phyloP scores from a whole-genome alignment of 306 rosid species.

The Dalbergia cochinchinensis region DNA sequence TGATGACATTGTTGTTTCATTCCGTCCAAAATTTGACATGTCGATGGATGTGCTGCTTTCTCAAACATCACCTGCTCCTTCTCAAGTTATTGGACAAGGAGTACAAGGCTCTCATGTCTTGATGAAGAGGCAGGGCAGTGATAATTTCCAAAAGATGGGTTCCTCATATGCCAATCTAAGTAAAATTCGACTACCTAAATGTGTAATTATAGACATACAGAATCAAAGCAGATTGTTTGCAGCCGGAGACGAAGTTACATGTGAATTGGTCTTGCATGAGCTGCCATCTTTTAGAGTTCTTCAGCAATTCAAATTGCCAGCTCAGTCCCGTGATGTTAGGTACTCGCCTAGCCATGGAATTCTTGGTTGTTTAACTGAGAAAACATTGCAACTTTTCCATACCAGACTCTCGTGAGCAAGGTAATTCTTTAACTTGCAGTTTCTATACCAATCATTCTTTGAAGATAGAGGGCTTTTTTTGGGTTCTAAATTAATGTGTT shows the following conservation, averaged over 20 bases:
- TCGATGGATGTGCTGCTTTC: slow-evolving; percentile 50
- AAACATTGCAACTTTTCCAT: slow-evolving; percentile 67
- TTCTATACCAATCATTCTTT: background rate
- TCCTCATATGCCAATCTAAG: slow-evolving; percentile 63
- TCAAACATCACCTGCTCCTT: slow-evolving; percentile 60
- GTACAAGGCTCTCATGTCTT: slow-evolving; percentile 73
- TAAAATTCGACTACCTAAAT: slow-evolving; percentile 73
- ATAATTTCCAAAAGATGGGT: slow-evolving; percentile 57
- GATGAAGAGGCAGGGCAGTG: slow-evolving; percentile 51
- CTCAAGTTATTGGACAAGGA: slow-evolving; percentile 61
- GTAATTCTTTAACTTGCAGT: slow-evolving; percentile 33
- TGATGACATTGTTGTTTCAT: slow-evolving; percentile 78
- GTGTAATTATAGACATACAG: slow-evolving; percentile 58
- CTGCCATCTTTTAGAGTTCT: slow-evolving; percentile 72
- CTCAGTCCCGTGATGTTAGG: slow-evolving; percentile 73
- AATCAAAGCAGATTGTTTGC: slow-evolving; percentile 65
- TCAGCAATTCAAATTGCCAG: slow-evolving; percentile 63
- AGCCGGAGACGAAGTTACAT: slow-evolving; percentile 63
- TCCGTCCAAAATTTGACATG: slow-evolving; percentile 81
- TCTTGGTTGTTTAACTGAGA: slow-evolving; percentile 71
- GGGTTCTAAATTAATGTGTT: background rate
- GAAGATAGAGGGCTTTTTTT: background rate
- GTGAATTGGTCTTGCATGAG: slow-evolving; percentile 73
- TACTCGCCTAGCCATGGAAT: slow-evolving; percentile 64
- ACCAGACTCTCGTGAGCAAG: slow-evolving; percentile 50